Percentiles rank a stretch among this genome's conserved stretches.
Conservation (phyloP, 1,284 basidiomycete genomes). For the Grifola frondosa region DNA sequence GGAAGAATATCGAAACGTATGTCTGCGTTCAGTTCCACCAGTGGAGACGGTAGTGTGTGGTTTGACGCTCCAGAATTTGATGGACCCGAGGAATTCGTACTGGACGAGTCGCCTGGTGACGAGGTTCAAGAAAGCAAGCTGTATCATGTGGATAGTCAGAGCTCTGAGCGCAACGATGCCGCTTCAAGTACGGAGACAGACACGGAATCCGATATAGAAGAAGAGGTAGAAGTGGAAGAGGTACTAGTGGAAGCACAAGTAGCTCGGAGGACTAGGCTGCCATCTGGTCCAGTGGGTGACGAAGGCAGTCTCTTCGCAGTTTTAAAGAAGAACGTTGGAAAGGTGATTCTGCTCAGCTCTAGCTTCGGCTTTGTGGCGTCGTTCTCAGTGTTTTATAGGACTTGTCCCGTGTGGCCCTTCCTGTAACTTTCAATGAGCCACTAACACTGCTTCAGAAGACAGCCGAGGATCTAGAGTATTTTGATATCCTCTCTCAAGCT, state of each 20-base stretch:
- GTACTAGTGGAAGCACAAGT: constrained; percentile 13
- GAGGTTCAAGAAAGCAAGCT: constrained; percentile 40
- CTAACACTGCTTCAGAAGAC: constrained; percentile 77
- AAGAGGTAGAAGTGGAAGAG: constrained; percentile 17
- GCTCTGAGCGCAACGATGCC: constrained; percentile 31
- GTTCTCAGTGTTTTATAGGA: constrained; percentile 49
- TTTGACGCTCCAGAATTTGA: constrained; percentile 65
- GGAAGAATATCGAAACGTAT: constrained; percentile 41
- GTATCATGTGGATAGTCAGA: constrained; percentile 36
- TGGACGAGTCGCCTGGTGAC: constrained; percentile 51
- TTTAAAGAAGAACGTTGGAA: constrained; percentile 91
- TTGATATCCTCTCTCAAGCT: constrained; percentile 67
- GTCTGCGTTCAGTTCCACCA: constrained; percentile 56
- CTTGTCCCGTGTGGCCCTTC: constrained; percentile 81
- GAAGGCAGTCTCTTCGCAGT: constrained; percentile 87
- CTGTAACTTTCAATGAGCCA: constrained; percentile 89
- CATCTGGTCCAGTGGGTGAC: constrained; percentile 67
- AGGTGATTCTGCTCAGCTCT: constrained; percentile 45
- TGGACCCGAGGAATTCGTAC: constrained; percentile 67
- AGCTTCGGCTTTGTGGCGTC: background rate
- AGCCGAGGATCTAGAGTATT: constrained; percentile 85
- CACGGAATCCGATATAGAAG: constrained; percentile 26
- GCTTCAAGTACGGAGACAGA: constrained; percentile 19
- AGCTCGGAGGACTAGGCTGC: constrained; percentile 61
- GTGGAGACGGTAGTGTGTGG: constrained; percentile 62